Evolutionary conservation across 106 monocot species (phyloP).

Genomic region (Hemerocallis citrina): DNA sequence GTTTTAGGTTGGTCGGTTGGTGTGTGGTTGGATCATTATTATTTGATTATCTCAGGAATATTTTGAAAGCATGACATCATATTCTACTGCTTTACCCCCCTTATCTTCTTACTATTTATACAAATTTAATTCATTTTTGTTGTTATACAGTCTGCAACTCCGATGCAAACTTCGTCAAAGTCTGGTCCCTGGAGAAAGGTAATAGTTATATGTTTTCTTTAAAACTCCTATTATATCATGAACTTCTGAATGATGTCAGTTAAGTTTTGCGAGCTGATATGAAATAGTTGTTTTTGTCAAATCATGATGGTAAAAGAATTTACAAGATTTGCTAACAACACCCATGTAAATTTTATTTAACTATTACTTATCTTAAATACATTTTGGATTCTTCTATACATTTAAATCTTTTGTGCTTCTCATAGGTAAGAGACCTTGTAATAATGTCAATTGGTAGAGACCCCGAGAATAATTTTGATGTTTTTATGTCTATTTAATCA

Average conservation of each 20-base stretch:
- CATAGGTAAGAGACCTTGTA: too few relatives aligned
- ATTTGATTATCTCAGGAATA: neutral
- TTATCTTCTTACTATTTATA: neutral
- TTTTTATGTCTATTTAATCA: neutral
- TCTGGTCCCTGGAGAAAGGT: slow-evolving; percentile 62
- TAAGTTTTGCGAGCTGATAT: neutral
- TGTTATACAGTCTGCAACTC: slow-evolving; percentile 23
- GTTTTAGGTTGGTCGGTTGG: too few relatives aligned
- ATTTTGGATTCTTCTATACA: too few relatives aligned
- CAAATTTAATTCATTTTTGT: slow-evolving; percentile 1
- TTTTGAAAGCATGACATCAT: neutral
- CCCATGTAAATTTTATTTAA: too few relatives aligned
- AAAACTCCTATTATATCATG: neutral
- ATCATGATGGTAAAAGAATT: neutral
- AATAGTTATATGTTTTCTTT: neutral
- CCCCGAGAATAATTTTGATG: neutral
- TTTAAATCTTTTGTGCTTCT: too few relatives aligned
- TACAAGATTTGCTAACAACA: too few relatives aligned
- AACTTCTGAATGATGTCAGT: neutral
- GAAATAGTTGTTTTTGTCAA: neutral
- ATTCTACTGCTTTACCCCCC: neutral
- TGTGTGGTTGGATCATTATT: too few relatives aligned
- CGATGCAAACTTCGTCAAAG: slow-evolving; percentile 43
- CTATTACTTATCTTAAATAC: too few relatives aligned
- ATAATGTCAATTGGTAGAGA: too few relatives aligned